phyloP scores from a whole-genome alignment of 176 grass and related monocot genomes.

The Saccharum spontaneum region DNA sequence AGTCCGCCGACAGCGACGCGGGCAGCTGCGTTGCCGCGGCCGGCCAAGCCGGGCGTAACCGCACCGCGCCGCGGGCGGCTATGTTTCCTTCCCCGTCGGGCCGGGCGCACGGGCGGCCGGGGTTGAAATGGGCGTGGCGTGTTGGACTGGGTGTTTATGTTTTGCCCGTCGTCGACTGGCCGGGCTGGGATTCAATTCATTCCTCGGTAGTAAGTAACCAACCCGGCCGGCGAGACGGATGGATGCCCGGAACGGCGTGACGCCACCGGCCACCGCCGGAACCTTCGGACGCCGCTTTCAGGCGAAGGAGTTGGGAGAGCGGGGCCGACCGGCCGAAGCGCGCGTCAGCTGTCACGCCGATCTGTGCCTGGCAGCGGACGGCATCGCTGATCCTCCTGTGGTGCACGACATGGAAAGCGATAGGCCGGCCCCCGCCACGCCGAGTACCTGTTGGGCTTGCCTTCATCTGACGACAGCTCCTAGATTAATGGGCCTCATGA shows the following conservation, averaged over 20 bases:
- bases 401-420: slow-evolving; percentile 4
- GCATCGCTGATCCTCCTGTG: background rate
- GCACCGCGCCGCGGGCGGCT: background rate
- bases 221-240: background rate
- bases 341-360: background rate
- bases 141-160: background rate
- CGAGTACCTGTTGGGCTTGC: background rate
- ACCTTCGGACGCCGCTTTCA: slow-evolving; percentile 21
- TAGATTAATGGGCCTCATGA: background rate
- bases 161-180: no score
- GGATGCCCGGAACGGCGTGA: background rate
- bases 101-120: background rate
- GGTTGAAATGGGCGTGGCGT: background rate
- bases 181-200: background rate
- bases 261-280: background rate
- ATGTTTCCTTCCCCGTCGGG: background rate
- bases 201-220: no score
- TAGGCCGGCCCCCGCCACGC: no score
- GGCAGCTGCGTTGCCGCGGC: background rate
- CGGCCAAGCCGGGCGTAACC: background rate
- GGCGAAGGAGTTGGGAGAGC: no score
- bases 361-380: background rate
- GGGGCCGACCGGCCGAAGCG: background rate
- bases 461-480: no score
- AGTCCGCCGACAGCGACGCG: background rate